Evolutionary conservation across 2,329 filamentous ascomycete genomes (phyloP), one percentile per base, ranked within the genome.

Genomic region (Colletotrichum sp.): DNA sequence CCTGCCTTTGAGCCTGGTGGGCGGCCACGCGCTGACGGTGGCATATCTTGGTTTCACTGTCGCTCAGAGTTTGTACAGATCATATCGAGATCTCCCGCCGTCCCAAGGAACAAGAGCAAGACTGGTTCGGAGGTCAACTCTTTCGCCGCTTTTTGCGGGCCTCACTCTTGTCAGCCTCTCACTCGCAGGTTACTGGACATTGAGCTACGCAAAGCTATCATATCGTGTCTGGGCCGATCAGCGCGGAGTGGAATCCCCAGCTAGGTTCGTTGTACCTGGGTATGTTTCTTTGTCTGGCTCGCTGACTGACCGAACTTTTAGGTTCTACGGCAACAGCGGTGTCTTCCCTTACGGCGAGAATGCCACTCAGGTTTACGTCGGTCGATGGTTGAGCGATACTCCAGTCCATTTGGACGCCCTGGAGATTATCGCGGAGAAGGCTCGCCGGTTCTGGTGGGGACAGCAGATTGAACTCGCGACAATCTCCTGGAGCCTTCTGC

Each of bases 361-460:
- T 30, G 77, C 78, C 12, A 78, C 78, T 18, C 70, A 79, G 15
- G 80, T 86, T 75, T 80, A 88, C 61, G 79, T 90, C 60, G 85
- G 85, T 13, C 85, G 87, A 30, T 93, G 91, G 91, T 80, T 91
- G 74, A 86, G 84, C 61, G 88, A 92, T 43, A 88, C 88, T 4
- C 85, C 90, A 28, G 80, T 92, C 26, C 86, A 89, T 76, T 82
- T 82, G 10, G 89, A 91, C 80, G 87, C 88, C 13, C 85, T 91
- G 73, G 88, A 90, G 75, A 89, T 91, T 28, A 84, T 91, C 6
- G 85, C 89, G 8, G 88, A 89, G 79, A 89, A 87, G 66, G 85
- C 88, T 5, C 87, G 89, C 65, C 88, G 90, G 18, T 89, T 91
- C 79, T 91, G 91, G 88, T 93, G 92, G 89, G 90, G 89, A 8